phyloP scores from a whole-genome alignment of 352 stramenopile genomes.

The Pythium sukuiense region DNA sequence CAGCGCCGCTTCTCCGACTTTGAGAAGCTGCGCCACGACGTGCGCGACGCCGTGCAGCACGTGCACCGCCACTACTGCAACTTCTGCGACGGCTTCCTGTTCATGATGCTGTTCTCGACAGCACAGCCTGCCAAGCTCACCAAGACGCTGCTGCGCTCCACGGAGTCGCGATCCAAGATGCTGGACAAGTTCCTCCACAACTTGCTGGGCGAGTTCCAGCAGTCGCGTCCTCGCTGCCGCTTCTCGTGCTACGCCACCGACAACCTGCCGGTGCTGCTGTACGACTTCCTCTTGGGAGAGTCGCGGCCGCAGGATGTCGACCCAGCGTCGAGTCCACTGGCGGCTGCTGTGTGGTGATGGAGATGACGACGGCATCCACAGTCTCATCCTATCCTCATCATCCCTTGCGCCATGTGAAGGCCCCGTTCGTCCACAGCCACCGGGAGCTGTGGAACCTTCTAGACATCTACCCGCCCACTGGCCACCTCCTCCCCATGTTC shows the following conservation, averaged over 20 bases:
- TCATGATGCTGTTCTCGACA: conserved; percentile 52
- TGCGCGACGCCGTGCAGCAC: conserved; percentile 40
- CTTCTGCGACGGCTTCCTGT: conserved; percentile 61
- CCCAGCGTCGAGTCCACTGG: not conserved
- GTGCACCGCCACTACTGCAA: conserved; percentile 47
- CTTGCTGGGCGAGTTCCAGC: conserved; percentile 50
- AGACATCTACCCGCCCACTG: not conserved
- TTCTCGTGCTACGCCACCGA: conserved; percentile 46
- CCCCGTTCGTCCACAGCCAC: not conserved
- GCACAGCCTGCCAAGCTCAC: conserved; percentile 45
- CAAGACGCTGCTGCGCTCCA: conserved; percentile 31
- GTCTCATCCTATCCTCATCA: not conserved
- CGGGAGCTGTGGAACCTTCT: not conserved
- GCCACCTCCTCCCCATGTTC: not conserved
- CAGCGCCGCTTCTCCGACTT: conserved; percentile 72
- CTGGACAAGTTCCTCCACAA: conserved; percentile 52
- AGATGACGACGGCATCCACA: not conserved
- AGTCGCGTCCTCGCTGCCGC: conserved; percentile 43
- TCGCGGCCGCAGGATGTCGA: conserved; percentile 1
- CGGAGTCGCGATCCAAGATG: conserved; percentile 33
- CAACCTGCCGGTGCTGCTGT: conserved; percentile 45
- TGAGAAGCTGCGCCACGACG: conserved; percentile 42
- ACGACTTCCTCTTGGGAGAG: conserved; percentile 19
- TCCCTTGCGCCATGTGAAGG: not conserved
- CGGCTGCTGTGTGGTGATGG: not conserved